These are phyloP conservation scores for Fremontodendron californicum DNA, from an alignment of 345 rosid genomes.

Conservation along the genomic window DNA sequence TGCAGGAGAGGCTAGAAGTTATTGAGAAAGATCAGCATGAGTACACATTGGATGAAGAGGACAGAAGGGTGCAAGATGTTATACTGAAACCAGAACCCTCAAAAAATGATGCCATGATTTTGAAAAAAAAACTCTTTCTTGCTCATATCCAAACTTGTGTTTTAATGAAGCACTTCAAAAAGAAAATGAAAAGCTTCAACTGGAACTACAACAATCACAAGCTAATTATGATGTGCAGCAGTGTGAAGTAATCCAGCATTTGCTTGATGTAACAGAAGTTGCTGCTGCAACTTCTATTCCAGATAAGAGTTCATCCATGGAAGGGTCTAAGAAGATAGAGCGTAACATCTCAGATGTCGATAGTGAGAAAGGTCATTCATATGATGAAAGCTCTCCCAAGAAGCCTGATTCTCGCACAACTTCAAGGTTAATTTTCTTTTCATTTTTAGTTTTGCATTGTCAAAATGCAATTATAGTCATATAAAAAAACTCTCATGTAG, in stretches of 20 bases:
- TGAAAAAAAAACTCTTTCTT: slow-evolving; percentile 85
- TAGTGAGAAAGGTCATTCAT: slow-evolving; percentile 41
- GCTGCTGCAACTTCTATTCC: slow-evolving; percentile 7
- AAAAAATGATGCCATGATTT: slow-evolving; percentile 52
- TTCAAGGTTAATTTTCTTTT: slow-evolving; percentile 54
- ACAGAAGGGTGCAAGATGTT: slow-evolving; percentile 77
- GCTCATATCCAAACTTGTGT: slow-evolving; percentile 78
- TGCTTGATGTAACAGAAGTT: slow-evolving; percentile 80
- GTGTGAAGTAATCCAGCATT: slow-evolving; percentile 85
- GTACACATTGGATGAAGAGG: slow-evolving; percentile 89
- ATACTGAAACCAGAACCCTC: slow-evolving; percentile 72
- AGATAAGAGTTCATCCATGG: background rate
- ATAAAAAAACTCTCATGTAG: background rate
- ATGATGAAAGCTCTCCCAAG: slow-evolving; percentile 38
- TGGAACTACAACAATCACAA: slow-evolving; percentile 84
- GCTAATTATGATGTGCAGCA: slow-evolving; percentile 74
- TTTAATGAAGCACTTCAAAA: slow-evolving; percentile 75
- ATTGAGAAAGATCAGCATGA: slow-evolving; percentile 89
- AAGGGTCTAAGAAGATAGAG: slow-evolving; percentile 2
- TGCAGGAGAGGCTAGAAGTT: slow-evolving; percentile 78
- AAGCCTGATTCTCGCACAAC: slow-evolving; percentile 45
- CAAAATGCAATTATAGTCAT: background rate
- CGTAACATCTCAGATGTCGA: slow-evolving; percentile 29
- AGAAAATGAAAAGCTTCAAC: slow-evolving; percentile 75
- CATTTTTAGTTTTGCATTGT: background rate